A percentile compares a stretch with the other conserved stretches of the same genome.
Conservation (phyloP, 352 stramenopile genomes). For the Ophiocytium majus region DNA sequence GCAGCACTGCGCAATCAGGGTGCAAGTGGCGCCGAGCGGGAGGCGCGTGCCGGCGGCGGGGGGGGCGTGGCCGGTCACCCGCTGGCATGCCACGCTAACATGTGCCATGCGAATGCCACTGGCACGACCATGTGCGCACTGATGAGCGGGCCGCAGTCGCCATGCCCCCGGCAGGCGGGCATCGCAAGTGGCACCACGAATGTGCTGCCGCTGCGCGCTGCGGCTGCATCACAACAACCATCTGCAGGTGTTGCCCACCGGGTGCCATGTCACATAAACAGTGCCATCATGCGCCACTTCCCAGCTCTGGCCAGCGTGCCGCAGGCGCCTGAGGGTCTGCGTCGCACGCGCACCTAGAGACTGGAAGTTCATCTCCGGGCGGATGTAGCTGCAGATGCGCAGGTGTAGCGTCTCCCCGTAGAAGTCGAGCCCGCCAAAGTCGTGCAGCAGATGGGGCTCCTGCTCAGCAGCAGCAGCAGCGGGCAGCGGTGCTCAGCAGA, state of each 20-base stretch:
- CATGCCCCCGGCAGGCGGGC: not conserved
- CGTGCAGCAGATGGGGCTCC: conserved; percentile 82
- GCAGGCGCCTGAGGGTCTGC: too few relatives aligned
- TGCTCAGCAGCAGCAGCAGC: too few relatives aligned
- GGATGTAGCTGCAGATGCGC: conserved; percentile 78
- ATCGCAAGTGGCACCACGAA: not conserved
- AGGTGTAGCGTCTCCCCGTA: conserved; percentile 83
- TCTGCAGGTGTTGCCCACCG: not conserved
- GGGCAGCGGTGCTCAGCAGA: too few relatives aligned
- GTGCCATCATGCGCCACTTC: not conserved
- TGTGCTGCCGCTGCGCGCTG: not conserved
- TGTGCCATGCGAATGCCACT: too few relatives aligned
- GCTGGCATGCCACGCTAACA: too few relatives aligned
- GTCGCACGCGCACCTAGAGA: conserved; percentile 66
- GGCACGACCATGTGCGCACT: too few relatives aligned
- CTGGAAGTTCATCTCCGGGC: conserved; percentile 78
- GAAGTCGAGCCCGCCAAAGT: conserved; percentile 80
- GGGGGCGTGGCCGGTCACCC: too few relatives aligned
- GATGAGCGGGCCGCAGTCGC: too few relatives aligned
- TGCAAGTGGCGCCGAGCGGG: too few relatives aligned
- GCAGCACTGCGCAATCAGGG: too few relatives aligned
- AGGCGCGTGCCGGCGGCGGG: too few relatives aligned
- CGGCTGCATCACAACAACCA: not conserved
- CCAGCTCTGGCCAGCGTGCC: not conserved
- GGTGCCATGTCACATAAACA: not conserved